Conservation (phyloP, 768 basidiomycete species). For the Boletus subparvulus region DNA sequence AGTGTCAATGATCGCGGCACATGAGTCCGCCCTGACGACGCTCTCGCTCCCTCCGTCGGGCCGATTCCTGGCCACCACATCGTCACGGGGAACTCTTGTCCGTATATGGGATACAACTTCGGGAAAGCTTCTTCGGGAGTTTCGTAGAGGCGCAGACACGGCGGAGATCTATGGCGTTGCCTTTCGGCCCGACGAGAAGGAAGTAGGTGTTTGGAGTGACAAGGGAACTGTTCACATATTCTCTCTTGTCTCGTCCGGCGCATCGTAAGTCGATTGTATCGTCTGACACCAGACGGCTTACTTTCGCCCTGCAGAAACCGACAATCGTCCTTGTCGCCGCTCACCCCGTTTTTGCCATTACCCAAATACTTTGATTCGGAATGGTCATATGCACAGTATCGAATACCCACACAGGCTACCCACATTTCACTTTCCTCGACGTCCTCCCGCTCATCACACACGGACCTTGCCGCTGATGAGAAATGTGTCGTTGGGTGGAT, state of each 20-base stretch:
- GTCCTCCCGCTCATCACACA: slow-evolving; percentile 54
- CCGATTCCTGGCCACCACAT: slow-evolving; percentile 78
- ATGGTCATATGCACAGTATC: slow-evolving; percentile 94
- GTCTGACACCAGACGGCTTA: slow-evolving; percentile 3
- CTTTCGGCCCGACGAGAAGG: slow-evolving; percentile 82
- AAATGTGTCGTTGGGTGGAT: slow-evolving; percentile 90
- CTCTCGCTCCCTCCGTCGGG: slow-evolving; percentile 79
- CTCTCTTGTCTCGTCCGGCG: slow-evolving; percentile 62
- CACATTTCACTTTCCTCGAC: slow-evolving; percentile 77
- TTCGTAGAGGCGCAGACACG: slow-evolving; percentile 84
- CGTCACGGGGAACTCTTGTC: slow-evolving; percentile 78
- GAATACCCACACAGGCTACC: slow-evolving; percentile 80
- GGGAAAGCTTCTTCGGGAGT: slow-evolving; percentile 73
- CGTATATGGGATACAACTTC: slow-evolving; percentile 80
- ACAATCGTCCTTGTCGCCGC: slow-evolving; percentile 76
- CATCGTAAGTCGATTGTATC: slow-evolving; percentile 51
- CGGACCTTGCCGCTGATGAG: slow-evolving; percentile 75
- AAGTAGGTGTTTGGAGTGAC: slow-evolving; percentile 91
- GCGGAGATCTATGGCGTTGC: slow-evolving; percentile 90
- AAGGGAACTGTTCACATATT: slow-evolving; percentile 94
- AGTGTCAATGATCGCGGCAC: slow-evolving; percentile 80
- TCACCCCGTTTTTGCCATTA: slow-evolving; percentile 77
- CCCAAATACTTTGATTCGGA: slow-evolving; percentile 94
- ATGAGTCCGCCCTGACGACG: slow-evolving; percentile 75
- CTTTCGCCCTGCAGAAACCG: slow-evolving; percentile 58